Percentiles rank a stretch among this genome's conserved stretches.
Conservation (phyloP, 2,329 filamentous ascomycete genomes). For the Penicillium decumbens region DNA sequence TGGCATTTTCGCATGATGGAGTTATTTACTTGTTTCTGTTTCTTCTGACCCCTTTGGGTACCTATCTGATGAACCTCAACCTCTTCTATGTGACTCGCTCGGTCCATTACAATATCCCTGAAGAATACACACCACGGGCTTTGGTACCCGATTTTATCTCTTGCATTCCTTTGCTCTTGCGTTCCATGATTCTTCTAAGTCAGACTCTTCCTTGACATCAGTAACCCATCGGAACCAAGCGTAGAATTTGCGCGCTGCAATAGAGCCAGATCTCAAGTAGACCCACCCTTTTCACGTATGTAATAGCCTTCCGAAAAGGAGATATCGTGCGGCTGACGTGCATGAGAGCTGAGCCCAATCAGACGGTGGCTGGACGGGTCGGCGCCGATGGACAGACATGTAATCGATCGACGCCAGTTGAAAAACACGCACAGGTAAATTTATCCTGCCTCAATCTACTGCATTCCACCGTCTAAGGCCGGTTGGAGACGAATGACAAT, state of each 20-base stretch:
- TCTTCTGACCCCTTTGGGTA: neutral
- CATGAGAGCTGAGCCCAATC: slow-evolving; percentile 3
- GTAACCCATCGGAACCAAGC: neutral
- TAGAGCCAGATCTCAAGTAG: neutral
- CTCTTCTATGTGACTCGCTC: neutral
- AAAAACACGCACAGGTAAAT: neutral
- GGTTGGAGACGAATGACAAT: neutral
- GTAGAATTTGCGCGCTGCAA: slow-evolving; percentile 1
- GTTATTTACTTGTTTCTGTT: neutral
- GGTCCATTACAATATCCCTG: neutral
- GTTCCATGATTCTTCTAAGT: neutral
- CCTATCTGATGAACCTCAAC: slow-evolving; percentile 5
- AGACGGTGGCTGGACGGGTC: slow-evolving; percentile 8
- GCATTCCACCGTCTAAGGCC: neutral
- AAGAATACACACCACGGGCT: neutral
- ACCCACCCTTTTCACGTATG: neutral
- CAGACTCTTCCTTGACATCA: neutral
- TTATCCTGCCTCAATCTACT: slow-evolving; percentile 4
- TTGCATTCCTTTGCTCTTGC: neutral
- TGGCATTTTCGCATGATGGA: slow-evolving; percentile 8
- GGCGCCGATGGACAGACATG: slow-evolving; percentile 6
- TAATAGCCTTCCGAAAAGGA: neutral
- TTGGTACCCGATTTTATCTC: neutral
- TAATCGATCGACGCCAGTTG: neutral
- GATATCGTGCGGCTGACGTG: slow-evolving; percentile 9